These are phyloP conservation scores for Erysimum cheiri DNA, from an alignment of 441 rosid species.

Conservation along the genomic window DNA sequence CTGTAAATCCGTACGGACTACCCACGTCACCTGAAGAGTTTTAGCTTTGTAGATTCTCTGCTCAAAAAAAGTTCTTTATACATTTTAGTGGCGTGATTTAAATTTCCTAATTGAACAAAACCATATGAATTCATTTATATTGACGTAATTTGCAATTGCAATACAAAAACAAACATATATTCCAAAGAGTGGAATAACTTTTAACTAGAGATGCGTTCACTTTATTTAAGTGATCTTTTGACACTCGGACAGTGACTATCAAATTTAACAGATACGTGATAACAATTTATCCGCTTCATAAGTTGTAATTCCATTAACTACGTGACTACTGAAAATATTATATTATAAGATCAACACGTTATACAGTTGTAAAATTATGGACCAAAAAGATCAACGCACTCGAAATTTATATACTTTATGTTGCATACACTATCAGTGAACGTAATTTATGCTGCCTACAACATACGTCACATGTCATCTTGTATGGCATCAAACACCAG, in stretches of 20 bases:
- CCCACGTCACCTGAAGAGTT: constrained; percentile 37
- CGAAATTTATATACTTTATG: too few species aligned
- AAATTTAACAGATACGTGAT: too few species aligned
- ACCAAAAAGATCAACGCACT: too few species aligned
- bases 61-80: background rate
- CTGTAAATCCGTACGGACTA: constrained; percentile 32
- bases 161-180: background rate
- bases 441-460: background rate
- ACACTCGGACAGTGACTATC: constrained; percentile 9
- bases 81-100: constrained; percentile 15
- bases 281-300: too few species aligned
- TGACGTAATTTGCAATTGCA: constrained; percentile 5
- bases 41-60: constrained; percentile 16
- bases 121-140: constrained; percentile 17
- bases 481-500: background rate
- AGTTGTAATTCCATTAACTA: too few species aligned
- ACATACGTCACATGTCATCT: background rate
- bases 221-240: constrained; percentile 12
- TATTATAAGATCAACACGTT: too few species aligned
- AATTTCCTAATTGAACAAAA: constrained; percentile 18
- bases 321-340: too few species aligned
- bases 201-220: constrained; percentile 20
- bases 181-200: constrained; percentile 14
- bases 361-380: too few species aligned
- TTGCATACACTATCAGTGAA: background rate